Evolutionary conservation across 331 rosid species (phyloP), one percentile per base, ranked within the genome.

Genomic region (Erythrophleum ivorense): DNA sequence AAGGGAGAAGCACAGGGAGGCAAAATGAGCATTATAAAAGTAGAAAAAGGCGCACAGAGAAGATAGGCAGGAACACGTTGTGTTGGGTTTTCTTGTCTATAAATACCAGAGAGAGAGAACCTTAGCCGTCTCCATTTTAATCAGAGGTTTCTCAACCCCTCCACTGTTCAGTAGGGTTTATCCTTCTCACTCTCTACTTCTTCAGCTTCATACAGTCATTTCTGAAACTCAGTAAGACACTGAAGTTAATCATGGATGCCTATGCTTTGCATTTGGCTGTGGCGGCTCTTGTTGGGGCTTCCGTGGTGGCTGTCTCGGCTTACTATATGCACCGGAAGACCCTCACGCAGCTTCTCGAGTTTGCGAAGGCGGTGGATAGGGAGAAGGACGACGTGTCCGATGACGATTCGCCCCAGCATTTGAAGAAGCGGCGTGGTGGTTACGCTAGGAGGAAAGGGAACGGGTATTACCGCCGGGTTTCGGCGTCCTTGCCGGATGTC

Each of bases 251-350:
- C 24, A 95, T 95, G 99, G 99, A 93, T 73, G 71, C 91, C 8
- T 91, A 88, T 78, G 82, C 97, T 48, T 55, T 90, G 84, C 99
- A 95, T 89, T 91, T 95, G 89, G 97, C 97, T 71, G 49, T 95
- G 94, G 99, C 98, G 81, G 98, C 99, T 81, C 88, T 95, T 46
- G 92, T 93, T 13, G 99, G 99, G 41, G 98, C 98, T 6, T 95
- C 99, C 53, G 76, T 93, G 53, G 97, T 91, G 7, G 99, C 98
- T 3, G 97, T 91, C 41, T 93, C 99, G 50, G 97, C 98, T 5
- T 93, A 91, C 78, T 95, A 91, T 60, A 90, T 93, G 94, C 99
- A 95, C 89, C 94, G 94, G 24, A 95, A 90, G 89, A 91, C 99
- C 83, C 90, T 93, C 16, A 82, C 91, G 53, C 97, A 95, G 90